phyloP scores from a whole-genome alignment of 768 basidiomycete species.

The Russula compacta region DNA sequence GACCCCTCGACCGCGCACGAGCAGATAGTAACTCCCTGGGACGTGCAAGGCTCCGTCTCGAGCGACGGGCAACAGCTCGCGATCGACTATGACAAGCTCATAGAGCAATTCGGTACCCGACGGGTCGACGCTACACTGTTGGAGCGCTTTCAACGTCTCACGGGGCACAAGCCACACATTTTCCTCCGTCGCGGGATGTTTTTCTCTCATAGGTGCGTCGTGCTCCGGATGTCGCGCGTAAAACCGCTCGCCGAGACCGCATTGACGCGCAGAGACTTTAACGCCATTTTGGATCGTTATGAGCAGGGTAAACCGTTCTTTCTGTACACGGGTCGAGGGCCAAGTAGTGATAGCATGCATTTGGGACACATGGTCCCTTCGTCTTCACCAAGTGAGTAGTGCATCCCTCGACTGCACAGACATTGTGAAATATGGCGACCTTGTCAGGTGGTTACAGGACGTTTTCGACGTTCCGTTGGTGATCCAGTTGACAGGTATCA shows the following conservation, averaged over 20 bases:
- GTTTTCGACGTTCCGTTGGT: slow-evolving; percentile 93
- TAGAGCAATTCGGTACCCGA: slow-evolving; percentile 89
- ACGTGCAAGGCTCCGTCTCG: slow-evolving; percentile 86
- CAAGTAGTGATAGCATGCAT: slow-evolving; percentile 95
- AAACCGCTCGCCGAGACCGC: background rate
- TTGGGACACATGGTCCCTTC: slow-evolving; percentile 95
- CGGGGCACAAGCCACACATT: slow-evolving; percentile 80
- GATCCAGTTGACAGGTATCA: slow-evolving; percentile 82
- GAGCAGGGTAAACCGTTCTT: slow-evolving; percentile 97
- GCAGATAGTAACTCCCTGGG: slow-evolving; percentile 95
- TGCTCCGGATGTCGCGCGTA: slow-evolving; percentile 25
- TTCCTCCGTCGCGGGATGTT: slow-evolving; percentile 89
- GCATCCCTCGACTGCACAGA: background rate
- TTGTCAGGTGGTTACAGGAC: slow-evolving; percentile 84
- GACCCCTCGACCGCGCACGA: slow-evolving; percentile 32
- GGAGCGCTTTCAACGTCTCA: slow-evolving; percentile 83
- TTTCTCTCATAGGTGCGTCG: slow-evolving; percentile 87
- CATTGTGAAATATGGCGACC: background rate
- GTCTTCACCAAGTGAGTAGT: slow-evolving; percentile 83
- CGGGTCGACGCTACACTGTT: slow-evolving; percentile 68
- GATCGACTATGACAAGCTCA: slow-evolving; percentile 95
- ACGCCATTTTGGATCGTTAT: slow-evolving; percentile 88
- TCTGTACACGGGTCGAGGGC: slow-evolving; percentile 95
- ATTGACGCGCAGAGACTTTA: slow-evolving; percentile 60
- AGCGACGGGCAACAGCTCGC: slow-evolving; percentile 83